phyloP scores from a whole-genome alignment of 768 basidiomycete species.

The Suillus lakei region DNA sequence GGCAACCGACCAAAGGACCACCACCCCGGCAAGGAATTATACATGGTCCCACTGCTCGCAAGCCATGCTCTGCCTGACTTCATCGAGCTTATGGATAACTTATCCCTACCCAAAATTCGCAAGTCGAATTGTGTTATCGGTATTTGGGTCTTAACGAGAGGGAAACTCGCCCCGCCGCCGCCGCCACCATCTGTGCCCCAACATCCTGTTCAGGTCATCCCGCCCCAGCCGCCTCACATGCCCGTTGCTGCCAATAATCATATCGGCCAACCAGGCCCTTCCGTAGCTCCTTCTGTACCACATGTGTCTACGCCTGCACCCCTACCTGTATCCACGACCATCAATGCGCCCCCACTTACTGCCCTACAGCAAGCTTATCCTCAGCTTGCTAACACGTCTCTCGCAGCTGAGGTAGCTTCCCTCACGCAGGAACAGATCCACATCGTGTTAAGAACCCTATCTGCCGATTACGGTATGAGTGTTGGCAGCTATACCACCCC shows the following conservation, averaged over 20 bases:
- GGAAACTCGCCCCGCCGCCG: slow-evolving; percentile 62
- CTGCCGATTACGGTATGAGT: slow-evolving; percentile 43
- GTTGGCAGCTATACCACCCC: slow-evolving; percentile 35
- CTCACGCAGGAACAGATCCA: slow-evolving; percentile 81
- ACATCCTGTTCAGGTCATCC: slow-evolving; percentile 17
- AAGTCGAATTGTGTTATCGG: slow-evolving; percentile 73
- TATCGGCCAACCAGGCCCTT: slow-evolving; percentile 18
- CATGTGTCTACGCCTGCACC: slow-evolving; percentile 15
- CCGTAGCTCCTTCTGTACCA: slow-evolving; percentile 17
- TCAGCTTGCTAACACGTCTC: slow-evolving; percentile 49
- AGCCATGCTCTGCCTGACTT: slow-evolving; percentile 79
- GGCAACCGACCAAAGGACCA: slow-evolving; percentile 73
- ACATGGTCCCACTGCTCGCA: slow-evolving; percentile 78
- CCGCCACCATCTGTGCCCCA: slow-evolving; percentile 23
- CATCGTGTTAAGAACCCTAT: slow-evolving; percentile 62
- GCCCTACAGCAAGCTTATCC: slow-evolving; percentile 35
- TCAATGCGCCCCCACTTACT: slow-evolving; percentile 19
- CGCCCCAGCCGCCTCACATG: slow-evolving; percentile 21
- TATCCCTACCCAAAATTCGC: slow-evolving; percentile 68
- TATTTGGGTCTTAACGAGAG: slow-evolving; percentile 86
- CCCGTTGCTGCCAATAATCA: slow-evolving; percentile 13
- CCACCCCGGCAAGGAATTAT: slow-evolving; percentile 83
- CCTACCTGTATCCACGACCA: neutral
- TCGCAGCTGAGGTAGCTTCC: slow-evolving; percentile 73
- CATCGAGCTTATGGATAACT: slow-evolving; percentile 79